phyloP scores from a whole-genome alignment of 805 yeast species.

The Hanseniaspora lindneri region DNA sequence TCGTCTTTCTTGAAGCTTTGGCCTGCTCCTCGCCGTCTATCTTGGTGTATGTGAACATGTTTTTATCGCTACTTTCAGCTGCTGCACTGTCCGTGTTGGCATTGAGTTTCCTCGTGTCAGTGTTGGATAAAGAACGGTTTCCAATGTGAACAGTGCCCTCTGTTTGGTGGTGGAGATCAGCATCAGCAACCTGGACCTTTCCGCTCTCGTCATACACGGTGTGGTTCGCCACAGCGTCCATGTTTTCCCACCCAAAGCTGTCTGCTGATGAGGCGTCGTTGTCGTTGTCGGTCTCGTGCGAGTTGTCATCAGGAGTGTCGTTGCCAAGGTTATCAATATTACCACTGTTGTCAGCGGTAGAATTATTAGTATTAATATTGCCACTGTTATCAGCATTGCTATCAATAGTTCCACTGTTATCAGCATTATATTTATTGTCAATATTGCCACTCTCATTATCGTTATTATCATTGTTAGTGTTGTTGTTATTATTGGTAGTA shows the following conservation, averaged over 20 bases:
- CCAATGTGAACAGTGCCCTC: no score
- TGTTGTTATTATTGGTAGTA: no score
- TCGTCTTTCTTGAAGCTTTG: conserved; percentile 47
- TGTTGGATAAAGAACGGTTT: no score
- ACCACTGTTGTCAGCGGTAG: background rate
- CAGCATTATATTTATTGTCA: background rate
- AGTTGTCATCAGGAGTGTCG: no score
- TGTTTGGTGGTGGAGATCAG: conserved; percentile 6
- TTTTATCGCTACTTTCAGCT: conserved; percentile 18
- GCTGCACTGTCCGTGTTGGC: no score
- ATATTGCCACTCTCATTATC: background rate
- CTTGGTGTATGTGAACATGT: conserved; percentile 66
- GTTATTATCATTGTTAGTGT: no score
- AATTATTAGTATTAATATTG: background rate
- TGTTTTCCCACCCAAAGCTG: conserved; percentile 67
- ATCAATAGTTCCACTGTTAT: background rate
- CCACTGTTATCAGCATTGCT: background rate
- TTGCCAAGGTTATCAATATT: background rate
- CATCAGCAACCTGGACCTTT: conserved; percentile 36
- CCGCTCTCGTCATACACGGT: conserved; percentile 77
- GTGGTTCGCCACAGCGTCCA: conserved; percentile 67
- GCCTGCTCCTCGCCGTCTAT: conserved; percentile 81
- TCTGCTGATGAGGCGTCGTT: conserved; percentile 27
- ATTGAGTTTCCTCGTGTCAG: conserved; percentile 15
- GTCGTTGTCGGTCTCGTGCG: no score